Conservation (phyloP, 805 yeast genomes). For the Lipomyces orientalis region DNA sequence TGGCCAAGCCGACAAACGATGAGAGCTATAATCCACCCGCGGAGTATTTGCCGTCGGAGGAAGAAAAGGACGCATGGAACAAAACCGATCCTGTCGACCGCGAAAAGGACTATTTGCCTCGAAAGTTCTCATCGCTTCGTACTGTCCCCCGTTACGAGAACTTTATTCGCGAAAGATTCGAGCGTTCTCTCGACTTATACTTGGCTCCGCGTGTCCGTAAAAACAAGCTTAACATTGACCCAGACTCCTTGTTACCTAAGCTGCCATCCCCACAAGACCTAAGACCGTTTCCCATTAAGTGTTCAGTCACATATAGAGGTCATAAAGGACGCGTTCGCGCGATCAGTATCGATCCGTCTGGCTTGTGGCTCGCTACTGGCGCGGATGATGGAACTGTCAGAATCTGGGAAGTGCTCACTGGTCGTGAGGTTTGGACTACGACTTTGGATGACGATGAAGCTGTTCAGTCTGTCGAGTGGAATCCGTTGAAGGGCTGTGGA, state of each 20-base stretch:
- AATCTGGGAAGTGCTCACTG: slow-evolving; percentile 96
- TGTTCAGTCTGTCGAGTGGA: slow-evolving; percentile 85
- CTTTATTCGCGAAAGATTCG: slow-evolving; percentile 86
- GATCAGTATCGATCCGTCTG: slow-evolving; percentile 82
- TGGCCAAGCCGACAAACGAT: slow-evolving; percentile 95
- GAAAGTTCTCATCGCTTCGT: slow-evolving; percentile 79
- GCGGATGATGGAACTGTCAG: slow-evolving; percentile 95
- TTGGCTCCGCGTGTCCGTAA: slow-evolving; percentile 95
- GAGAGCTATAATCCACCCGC: slow-evolving; percentile 98
- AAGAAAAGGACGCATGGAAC: slow-evolving; percentile 76
- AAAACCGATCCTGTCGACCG: slow-evolving; percentile 75
- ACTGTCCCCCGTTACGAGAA: slow-evolving; percentile 93
- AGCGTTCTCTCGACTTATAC: slow-evolving; percentile 90
- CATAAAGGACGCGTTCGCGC: slow-evolving; percentile 84
- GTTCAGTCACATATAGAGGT: slow-evolving; percentile 83
- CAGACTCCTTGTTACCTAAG: slow-evolving; percentile 93
- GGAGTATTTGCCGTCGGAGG: slow-evolving; percentile 82
- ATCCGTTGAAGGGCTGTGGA: slow-evolving; percentile 77
- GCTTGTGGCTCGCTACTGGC: slow-evolving; percentile 96
- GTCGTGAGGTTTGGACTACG: slow-evolving; percentile 85
- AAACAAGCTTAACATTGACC: slow-evolving; percentile 89
- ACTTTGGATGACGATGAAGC: slow-evolving; percentile 61
- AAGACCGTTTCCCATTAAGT: slow-evolving; percentile 93
- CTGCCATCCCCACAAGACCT: slow-evolving; percentile 96
- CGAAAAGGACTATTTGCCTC: slow-evolving; percentile 78